Percentiles rank a stretch among this genome's conserved stretches.
phyloP scores from a whole-genome alignment of 306 rosid genomes.

The Rosa multiflora region DNA sequence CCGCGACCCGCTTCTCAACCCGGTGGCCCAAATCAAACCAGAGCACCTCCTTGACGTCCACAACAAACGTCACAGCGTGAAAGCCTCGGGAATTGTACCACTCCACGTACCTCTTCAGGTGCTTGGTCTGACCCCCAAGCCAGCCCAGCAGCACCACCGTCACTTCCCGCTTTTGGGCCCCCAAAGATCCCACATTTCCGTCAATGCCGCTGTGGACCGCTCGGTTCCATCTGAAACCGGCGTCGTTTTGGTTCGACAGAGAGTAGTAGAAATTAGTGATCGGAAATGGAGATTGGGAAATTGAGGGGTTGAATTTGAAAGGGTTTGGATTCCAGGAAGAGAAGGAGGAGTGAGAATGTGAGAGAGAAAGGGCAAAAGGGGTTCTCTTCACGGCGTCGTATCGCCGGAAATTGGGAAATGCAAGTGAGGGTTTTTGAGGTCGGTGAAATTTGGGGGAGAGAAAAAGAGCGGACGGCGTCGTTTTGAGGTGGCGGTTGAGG shows the following conservation, averaged over 20 bases:
- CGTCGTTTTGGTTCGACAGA: constrained; percentile 26
- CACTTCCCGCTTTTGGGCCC: constrained; percentile 29
- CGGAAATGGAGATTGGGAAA: background rate
- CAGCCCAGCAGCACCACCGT: constrained; percentile 83
- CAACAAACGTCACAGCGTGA: constrained; percentile 66
- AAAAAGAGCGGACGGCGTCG: constrained; percentile 14
- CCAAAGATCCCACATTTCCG: constrained; percentile 25
- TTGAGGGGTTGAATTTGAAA: constrained; percentile 28
- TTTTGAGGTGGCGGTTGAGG: constrained; percentile 45
- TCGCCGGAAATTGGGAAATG: constrained; percentile 9
- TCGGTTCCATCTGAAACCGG: constrained; percentile 43
- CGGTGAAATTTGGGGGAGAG: constrained; percentile 11
- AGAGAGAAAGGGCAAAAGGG: constrained; percentile 30
- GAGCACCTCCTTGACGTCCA: constrained; percentile 54
- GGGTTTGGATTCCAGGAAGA: constrained; percentile 25
- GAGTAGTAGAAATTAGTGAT: constrained; percentile 22
- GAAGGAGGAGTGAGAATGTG: constrained; percentile 27
- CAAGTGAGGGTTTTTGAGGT: constrained; percentile 8
- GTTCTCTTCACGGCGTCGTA: constrained; percentile 4
- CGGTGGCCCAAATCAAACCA: constrained; percentile 53
- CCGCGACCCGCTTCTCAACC: constrained; percentile 48
- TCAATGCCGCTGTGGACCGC: constrained; percentile 28
- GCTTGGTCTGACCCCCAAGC: constrained; percentile 78
- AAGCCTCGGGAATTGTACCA: constrained; percentile 80
- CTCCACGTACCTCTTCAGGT: constrained; percentile 73